Evolutionary conservation across 129 eudicot genomes (phyloP), one percentile per base, ranked within the genome.

Genomic region (Oenanthe sinensis): DNA sequence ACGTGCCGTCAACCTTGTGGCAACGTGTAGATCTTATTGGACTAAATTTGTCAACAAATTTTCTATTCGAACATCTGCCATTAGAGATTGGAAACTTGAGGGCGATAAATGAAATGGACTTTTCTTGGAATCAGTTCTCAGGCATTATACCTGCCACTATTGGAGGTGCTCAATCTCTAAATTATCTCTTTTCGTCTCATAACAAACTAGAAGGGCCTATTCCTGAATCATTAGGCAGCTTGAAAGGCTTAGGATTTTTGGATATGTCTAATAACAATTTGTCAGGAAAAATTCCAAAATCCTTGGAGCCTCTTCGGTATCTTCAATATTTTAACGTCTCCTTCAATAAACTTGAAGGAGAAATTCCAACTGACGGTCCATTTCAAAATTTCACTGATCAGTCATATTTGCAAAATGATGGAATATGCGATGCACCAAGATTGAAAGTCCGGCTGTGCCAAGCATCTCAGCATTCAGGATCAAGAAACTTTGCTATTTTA

Each of bases 71-170:
- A 3, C 7, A 22, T 8, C 37, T 86, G 43, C 82, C 90, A 26
- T 58, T 33, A 24, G 84, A 71, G 67, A 71, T 84, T 37, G 84
- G 84, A 65, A 80, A 79, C 63, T 13, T 87, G 71, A 74, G 60
- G 68, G 80, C 22, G 15, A 54, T 80, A 44, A 72, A n/a, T 3
- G 46, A 4, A 10, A 15, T 83, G 48, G 79, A 85, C 50, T 60
- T 88, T 28, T 88, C 87, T 1, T 54, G 68, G 22, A 88, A 88
- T 77, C 75, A 52, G 45, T 20, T 85, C 3, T 68, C 79, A 5
- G 89, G 91, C 36, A 74, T 24, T 24, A 83, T 85, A 22, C 86
- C 91, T 50, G 70, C 68, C 49, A 81, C 71, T 75, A 77, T 85
- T 19, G 76, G 75, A 30, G 37, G 47, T 5, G 49, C 47, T 20